Evolutionary conservation across 1,139 yeast genomes (phyloP).

Genomic region (Suhomyces taliae): DNA sequence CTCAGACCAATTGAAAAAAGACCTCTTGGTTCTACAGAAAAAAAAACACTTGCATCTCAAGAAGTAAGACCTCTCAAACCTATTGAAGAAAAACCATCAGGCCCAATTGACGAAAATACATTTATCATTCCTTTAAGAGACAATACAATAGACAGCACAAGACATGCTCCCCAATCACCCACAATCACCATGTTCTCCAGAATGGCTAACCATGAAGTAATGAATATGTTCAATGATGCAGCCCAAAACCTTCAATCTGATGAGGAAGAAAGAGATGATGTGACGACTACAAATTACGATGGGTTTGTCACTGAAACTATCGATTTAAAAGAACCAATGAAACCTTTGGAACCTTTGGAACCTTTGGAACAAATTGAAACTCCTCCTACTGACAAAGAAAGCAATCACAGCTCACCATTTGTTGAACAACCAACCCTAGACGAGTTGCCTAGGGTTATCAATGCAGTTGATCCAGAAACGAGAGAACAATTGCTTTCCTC

Average conservation of each 20-base stretch:
- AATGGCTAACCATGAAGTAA: constrained; percentile 74
- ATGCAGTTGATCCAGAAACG: constrained; percentile 32
- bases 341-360: background rate
- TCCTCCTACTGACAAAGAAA: constrained; percentile 35
- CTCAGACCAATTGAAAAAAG: too few relatives aligned
- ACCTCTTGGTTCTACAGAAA: too few relatives aligned
- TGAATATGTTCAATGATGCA: constrained; percentile 74
- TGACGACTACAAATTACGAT: constrained; percentile 42
- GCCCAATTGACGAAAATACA: constrained; percentile 16
- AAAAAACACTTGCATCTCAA: background rate
- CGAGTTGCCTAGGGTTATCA: constrained; percentile 18
- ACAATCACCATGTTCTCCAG: constrained; percentile 78
- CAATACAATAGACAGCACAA: constrained; percentile 15
- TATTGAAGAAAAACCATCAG: background rate
- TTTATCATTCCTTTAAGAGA: constrained; percentile 38
- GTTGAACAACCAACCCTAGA: constrained; percentile 36
- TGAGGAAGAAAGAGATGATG: constrained; percentile 31
- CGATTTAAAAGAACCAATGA: constrained; percentile 11
- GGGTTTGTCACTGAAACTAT: constrained; percentile 57
- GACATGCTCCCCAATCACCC: constrained; percentile 54
- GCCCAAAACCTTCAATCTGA: constrained; percentile 33
- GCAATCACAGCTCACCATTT: constrained; percentile 47
- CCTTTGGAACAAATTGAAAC: constrained; percentile 18
- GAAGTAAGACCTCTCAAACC: background rate
- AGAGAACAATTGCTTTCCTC: constrained; percentile 25